Evolutionary conservation across 176 grass and related monocot species (phyloP), one percentile per base, ranked within the genome.

Genomic region (Oryza coarctata): DNA sequence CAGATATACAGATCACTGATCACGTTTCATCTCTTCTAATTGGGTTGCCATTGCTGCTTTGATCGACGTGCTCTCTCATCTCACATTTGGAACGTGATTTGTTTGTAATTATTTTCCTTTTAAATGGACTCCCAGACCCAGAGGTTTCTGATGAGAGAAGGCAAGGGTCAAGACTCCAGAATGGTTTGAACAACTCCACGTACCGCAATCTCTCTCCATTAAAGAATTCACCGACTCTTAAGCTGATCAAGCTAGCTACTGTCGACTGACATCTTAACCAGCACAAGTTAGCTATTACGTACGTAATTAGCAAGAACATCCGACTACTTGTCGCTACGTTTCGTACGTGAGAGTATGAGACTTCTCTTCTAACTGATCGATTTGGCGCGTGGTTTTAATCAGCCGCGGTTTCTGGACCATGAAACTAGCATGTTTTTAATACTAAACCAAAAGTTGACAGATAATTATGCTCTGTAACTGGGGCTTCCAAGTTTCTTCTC

Each of bases 381-480:
- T 15, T 45, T 13, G 43, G 17, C 17, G 50, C 2, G 18, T 6
- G 70, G 41, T 27, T 70, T 70, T 32, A 38, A 63, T 22, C 30
- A 18, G 65, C 34, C 23, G 35, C 34, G 60, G 80, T 49, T 34
- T 68, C 28, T 6, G 14, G 65, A 29, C 71, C n/a, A 60, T 23
- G 55, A 29, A 49, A 84, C 60, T 38, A 31, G 43, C 61, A 15
- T 35, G 66, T 41, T 77, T 6, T 34, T 63, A 58, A 18, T 13
- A 70, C 63, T 17, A 9, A 39, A 0, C 13, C 22, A 23, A 2
- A 14, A 60, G 0, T 76, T 3, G 34, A 57, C 77, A 74, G 60
- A 33, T 39, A 39, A 45, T 34, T 34, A 81, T 81, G 70, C n/a
- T 81, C 62, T 81, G 77, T 34, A 86, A 25, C 55, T 25, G 0